Conservation (phyloP, 202 grass and related monocot species). For the Zizania palustris region DNA sequence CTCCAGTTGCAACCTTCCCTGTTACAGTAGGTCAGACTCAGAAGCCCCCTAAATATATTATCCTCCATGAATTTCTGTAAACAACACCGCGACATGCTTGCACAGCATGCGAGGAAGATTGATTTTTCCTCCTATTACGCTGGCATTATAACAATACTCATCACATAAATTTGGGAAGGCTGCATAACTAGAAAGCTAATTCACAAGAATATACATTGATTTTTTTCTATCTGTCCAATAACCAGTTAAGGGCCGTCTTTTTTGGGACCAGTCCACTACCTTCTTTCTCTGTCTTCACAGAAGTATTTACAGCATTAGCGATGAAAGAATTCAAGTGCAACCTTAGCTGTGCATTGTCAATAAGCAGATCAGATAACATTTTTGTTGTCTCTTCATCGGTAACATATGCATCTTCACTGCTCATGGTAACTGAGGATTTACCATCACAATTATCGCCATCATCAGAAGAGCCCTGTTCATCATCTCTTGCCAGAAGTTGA, state of each 20-base stretch:
- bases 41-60: conserved; percentile 15
- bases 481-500: conserved; percentile 74
- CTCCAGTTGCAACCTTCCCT: neutral
- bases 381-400: conserved; percentile 67
- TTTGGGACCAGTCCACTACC: conserved; percentile 53
- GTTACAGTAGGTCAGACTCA: too few relatives aligned
- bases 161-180: conserved; percentile 45
- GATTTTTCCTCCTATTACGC: conserved; percentile 20
- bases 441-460: conserved; percentile 50
- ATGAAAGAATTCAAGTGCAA: conserved; percentile 73
- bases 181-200: conserved; percentile 47
- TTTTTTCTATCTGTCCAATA: conserved; percentile 65
- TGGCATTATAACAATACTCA: conserved; percentile 40
- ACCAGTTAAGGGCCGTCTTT: conserved; percentile 82
- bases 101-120: neutral
- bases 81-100: conserved; percentile 37
- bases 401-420: conserved; percentile 46
- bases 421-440: conserved; percentile 51
- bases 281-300: conserved; percentile 67
- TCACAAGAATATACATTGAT: conserved; percentile 58
- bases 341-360: conserved; percentile 84
- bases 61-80: conserved; percentile 33
- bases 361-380: conserved; percentile 79
- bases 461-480: conserved; percentile 58
- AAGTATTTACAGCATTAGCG: conserved; percentile 58